phyloP scores from a whole-genome alignment of 116 monocot species.

The Papilionanthe hybrid region DNA sequence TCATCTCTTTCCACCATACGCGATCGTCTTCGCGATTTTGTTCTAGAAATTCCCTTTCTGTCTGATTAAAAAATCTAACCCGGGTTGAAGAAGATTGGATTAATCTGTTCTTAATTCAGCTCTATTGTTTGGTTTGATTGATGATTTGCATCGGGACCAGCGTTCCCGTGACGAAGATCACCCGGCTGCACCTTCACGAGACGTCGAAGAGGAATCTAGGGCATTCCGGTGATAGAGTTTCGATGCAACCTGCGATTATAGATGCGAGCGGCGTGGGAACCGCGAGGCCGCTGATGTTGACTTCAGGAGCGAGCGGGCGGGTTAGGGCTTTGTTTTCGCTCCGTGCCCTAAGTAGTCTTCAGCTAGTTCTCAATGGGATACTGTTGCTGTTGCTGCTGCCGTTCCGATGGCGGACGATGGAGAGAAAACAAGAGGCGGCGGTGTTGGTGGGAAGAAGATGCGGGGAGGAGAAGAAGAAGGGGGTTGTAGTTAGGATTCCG shows the following conservation, averaged over 20 bases:
- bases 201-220: background rate
- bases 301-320: conserved; percentile 56
- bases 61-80: background rate
- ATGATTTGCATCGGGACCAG: conserved; percentile 4
- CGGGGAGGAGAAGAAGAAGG: conserved; percentile 5
- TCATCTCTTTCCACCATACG: no score
- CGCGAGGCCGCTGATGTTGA: conserved; percentile 33
- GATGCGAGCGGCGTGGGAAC: background rate
- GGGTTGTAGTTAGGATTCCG: conserved; percentile 29
- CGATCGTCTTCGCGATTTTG: no score
- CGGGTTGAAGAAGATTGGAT: background rate
- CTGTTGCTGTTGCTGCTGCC: conserved; percentile 44
- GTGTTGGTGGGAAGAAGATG: background rate
- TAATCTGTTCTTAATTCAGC: background rate
- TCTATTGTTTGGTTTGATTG: background rate
- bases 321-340: conserved; percentile 48
- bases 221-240: background rate
- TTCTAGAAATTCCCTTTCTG: background rate
- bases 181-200: background rate
- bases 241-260: background rate
- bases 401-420: conserved; percentile 27
- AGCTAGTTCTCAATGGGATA: conserved; percentile 35
- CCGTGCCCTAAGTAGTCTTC: conserved; percentile 27
- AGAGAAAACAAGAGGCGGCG: background rate
- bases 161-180: background rate